Percentiles rank a stretch among this genome's conserved stretches.
These are phyloP conservation scores for Filobasidium floriforme DNA, from an alignment of 768 basidiomycete genomes.

Conservation along the genomic window DNA sequence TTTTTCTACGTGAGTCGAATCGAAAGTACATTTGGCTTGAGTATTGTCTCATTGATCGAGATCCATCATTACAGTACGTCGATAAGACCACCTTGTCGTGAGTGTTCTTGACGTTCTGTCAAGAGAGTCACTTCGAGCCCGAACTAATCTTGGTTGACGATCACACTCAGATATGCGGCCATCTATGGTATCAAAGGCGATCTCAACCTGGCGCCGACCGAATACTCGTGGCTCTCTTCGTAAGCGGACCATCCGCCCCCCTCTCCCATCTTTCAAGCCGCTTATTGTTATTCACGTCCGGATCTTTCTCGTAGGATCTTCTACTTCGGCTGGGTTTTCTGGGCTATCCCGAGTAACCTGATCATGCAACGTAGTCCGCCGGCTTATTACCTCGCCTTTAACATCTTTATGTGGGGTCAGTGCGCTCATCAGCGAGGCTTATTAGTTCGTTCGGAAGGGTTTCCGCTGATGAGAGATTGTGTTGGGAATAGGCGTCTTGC, in stretches of 20 bases:
- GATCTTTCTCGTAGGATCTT: constrained; percentile 44
- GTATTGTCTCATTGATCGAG: too few species aligned
- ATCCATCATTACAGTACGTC: too few species aligned
- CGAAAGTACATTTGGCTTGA: too few species aligned
- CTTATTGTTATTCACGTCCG: too few species aligned
- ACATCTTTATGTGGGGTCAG: constrained; percentile 47
- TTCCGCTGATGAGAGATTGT: too few species aligned
- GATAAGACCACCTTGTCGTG: constrained; percentile 41
- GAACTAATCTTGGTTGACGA: too few species aligned
- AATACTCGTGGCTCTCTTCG: constrained; percentile 44
- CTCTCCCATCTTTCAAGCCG: too few species aligned
- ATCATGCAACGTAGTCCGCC: constrained; percentile 48
- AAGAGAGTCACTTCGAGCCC: not conserved
- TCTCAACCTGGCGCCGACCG: constrained; percentile 38
- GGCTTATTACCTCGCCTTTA: constrained; percentile 47
- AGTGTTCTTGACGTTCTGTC: not conserved
- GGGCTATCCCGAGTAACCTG: constrained; percentile 49
- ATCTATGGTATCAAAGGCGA: constrained; percentile 45
- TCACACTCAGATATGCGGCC: constrained; percentile 39
- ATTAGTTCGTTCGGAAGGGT: too few species aligned
- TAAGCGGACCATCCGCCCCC: too few species aligned
- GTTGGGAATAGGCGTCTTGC: constrained; percentile 5
- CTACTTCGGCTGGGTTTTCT: constrained; percentile 48
- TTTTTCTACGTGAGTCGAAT: constrained; percentile 34
- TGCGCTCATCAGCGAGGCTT: not conserved